Base-by-base conservation (phyloP, 2,329 filamentous ascomycete species). In the Tolypocladium inflatum region DNA sequence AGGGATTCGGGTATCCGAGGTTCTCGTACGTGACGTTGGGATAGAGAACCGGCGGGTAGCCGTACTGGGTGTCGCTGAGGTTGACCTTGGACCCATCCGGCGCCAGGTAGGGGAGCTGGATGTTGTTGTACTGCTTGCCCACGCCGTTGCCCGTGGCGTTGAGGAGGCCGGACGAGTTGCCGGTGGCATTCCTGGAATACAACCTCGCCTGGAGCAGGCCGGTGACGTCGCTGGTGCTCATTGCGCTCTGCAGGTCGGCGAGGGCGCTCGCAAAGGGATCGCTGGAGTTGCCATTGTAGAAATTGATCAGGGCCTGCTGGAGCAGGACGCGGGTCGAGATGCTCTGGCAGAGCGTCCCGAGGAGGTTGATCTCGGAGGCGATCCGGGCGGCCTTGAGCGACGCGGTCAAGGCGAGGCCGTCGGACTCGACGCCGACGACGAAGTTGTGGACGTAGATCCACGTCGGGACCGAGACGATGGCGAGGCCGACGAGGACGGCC, bases 311-410 rank as follows among this genome's bases (percentile, higher is more conserved):
- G 6, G 80, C 76, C 19, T 74, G 58, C 65, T 88, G 85, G 21
- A 88, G 72, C 26, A 87, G 68, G 23, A 87, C 70, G 60, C 85
- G 78, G 0, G 89, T 91, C 8, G 87, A 78, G 51, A 94, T 87
- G 57, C 88, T 87, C 57, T 80, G 78, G 67, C 86, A 88, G 59
- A 85, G 87, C 38, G 88, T 88, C 73, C 91, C 84, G 63, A 96
- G 84, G 55, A 96, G 80, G 55, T 90, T 80, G 57, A 97, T 81
- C 68, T 91, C 89, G 56, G 90, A 87, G 7, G 88, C 79, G 62
- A 97, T 81, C 68, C 93, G 88, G 37, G 89, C 86, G 23, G 91
- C 88, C 72, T 96, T 96, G 68, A 96, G 84, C 3, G 89, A 91
- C 8, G 92, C 92, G 1, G 90, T 90, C 61, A 96, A 79, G 33